Conservation (phyloP, 2,329 filamentous ascomycete species). For the Ascochyta rabiei region DNA sequence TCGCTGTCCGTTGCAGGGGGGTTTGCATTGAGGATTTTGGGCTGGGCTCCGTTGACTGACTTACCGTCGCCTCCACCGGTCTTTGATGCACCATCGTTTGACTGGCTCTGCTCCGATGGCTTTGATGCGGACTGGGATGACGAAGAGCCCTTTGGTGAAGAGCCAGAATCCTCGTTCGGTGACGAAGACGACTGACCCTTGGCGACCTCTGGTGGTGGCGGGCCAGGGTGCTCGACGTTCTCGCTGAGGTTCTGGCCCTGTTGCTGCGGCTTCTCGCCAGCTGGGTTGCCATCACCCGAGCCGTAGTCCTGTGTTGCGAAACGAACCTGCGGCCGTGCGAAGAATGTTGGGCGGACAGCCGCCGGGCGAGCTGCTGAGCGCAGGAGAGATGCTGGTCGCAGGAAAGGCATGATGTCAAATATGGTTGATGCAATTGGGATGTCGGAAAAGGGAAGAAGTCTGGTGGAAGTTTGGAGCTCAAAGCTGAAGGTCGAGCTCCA, state of each 20-base stretch:
- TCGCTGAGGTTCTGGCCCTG: constrained; percentile 50
- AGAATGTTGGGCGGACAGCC: constrained; percentile 31
- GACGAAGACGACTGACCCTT: constrained; percentile 40
- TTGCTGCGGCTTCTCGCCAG: constrained; percentile 52
- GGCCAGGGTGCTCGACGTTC: constrained; percentile 54
- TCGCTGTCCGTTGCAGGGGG: constrained; percentile 43
- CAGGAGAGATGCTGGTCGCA: constrained; percentile 37
- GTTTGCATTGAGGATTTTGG: constrained; percentile 51
- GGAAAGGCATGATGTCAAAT: constrained; percentile 36
- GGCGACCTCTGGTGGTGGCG: constrained; percentile 51
- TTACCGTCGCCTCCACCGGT: constrained; percentile 22
- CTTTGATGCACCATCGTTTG: constrained; percentile 18
- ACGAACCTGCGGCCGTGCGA: constrained; percentile 38
- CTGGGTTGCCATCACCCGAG: constrained; percentile 50
- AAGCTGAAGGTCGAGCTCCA: background rate
- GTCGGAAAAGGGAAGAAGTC: background rate
- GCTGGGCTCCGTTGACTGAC: constrained; percentile 47
- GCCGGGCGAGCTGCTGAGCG: constrained; percentile 35
- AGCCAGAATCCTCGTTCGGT: constrained; percentile 31
- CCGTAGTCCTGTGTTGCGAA: constrained; percentile 52
- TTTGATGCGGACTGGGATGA: constrained; percentile 15
- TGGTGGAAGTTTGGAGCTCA: background rate
- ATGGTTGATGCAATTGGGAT: background rate
- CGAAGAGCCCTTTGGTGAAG: constrained; percentile 12
- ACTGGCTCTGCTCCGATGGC: constrained; percentile 14